Evolutionary conservation across 305 asterid species (phyloP).

Genomic region (Solanum hybrid): DNA sequence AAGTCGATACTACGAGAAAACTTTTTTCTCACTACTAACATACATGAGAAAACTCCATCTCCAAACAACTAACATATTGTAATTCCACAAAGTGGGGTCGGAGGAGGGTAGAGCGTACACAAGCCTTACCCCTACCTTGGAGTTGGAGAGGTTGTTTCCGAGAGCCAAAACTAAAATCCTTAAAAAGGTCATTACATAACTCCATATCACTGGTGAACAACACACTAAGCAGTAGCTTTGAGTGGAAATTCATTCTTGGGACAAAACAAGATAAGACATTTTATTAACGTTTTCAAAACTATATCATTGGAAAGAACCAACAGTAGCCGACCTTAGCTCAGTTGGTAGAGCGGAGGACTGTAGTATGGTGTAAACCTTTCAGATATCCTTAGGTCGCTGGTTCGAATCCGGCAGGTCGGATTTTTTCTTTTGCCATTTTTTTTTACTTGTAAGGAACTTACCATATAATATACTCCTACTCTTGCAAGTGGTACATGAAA

Average conservation of each 20-base stretch:
- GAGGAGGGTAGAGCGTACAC: rapidly evolving
- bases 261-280: background rate
- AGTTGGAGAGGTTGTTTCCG: background rate
- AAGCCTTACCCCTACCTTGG: background rate
- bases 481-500: background rate
- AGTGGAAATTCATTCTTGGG: background rate
- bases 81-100: background rate
- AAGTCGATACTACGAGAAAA: background rate
- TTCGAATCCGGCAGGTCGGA: slow-evolving; percentile 44
- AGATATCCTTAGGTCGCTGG: slow-evolving; percentile 84
- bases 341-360: slow-evolving; percentile 99
- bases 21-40: background rate
- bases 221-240: background rate
- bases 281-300: background rate
- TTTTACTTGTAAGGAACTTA: background rate
- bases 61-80: background rate
- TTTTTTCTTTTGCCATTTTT: background rate
- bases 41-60: background rate
- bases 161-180: background rate
- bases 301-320: background rate
- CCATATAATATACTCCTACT: background rate
- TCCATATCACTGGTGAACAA: background rate
- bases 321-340: slow-evolving; percentile 90
- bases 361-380: slow-evolving; percentile 24
- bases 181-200: background rate